Evolutionary conservation across 306 rosid species (phyloP), one percentile per base, ranked within the genome.

Genomic region (Gastrolobium bilobum): DNA sequence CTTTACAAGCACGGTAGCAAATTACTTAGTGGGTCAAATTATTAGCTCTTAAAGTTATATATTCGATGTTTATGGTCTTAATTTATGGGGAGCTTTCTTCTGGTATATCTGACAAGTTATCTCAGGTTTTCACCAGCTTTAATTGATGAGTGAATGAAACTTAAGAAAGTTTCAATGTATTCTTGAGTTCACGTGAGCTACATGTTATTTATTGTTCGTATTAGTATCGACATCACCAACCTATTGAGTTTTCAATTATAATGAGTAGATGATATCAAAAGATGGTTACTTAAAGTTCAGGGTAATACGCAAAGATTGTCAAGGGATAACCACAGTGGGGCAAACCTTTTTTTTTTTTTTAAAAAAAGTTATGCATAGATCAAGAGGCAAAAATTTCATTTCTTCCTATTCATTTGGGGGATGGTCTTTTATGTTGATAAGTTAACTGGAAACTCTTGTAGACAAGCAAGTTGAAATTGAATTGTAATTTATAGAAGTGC

Each of bases 151-250:
- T 67, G 42, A 42, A 52, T 31, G 30, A 51, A 50, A 57, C 64
- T 39, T 34, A 15, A 56, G 44, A 47, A 54, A 37, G 82, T 54
- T 54, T 15, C 53, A 7, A 10, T 50, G 15, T 66, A 26, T 26
- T 48, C 33, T 64, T 13, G 43, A 69, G 48, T 50, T 65, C 53
- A 42, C 58, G 68, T 30, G 40, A 57, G 53, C 59, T 62, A 46
- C 53, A 39, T 77, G 58, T 43, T 72, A 31, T 46, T 51, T 63
- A 52, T 37, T 47, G 37, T 73, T 81, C 58, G 60, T 77, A 29
- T 68, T 72, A 8, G 34, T 48, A 79, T 71, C 54, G 59, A 61
- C 33, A 73, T 56, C 10, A 71, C 71, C 58, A 35, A 46, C 44
- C 52, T 59, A 30, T 26, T 50, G 64, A 76, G 4, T 75, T 68